Base-by-base conservation (phyloP, 139 green algal genomes). In the Coccomyxa sp. region DNA sequence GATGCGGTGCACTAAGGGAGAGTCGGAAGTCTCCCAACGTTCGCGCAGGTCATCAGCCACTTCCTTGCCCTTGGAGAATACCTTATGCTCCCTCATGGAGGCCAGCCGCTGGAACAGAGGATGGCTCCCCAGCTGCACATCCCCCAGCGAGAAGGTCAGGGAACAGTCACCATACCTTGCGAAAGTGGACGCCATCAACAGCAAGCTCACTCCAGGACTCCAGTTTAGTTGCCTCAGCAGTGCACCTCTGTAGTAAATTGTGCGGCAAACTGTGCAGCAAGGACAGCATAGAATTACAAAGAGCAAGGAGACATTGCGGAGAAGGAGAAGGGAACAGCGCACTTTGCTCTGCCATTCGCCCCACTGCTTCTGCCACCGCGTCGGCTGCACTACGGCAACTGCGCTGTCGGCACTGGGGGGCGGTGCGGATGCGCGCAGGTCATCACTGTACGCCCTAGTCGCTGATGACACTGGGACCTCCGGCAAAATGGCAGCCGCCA, bases 1-100 rank as follows among this genome's bases (percentile, higher is more conserved):
- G 16, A 98, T 92, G 83, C 94, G 91, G 86, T 98, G 95, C 80
- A 99, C 95, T 74, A 96, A 86, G 30, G 95, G 90, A 68, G 94
- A 96, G 88, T 98, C 95, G 67, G 85, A 94, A 10, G 95, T 98
- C 81, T 99, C 96, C 90, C 96, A 98, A 31, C 92, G 92, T 79
- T 98, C 94, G 27, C 92, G 87, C 23, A 98, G 60, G 82, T 95
- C 92, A 66, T 98, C 96, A 16, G 90, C 89, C 45, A 96, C 31
- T 83, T 98, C 92, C 76, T 89, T 82, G 0, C 90, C 92, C 84
- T 92, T 92, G 51, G 88, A 58, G 16, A 90, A 71, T 13, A 90
- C 80, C 17, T 31, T 58, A 68, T 81, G 84, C 67, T 85, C 79
- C 0, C 79, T 68, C 68, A 91, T 38, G 27, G 79, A 66, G 14